phyloP scores from a whole-genome alignment of 805 yeast genomes.

The Candida manassasensis region DNA sequence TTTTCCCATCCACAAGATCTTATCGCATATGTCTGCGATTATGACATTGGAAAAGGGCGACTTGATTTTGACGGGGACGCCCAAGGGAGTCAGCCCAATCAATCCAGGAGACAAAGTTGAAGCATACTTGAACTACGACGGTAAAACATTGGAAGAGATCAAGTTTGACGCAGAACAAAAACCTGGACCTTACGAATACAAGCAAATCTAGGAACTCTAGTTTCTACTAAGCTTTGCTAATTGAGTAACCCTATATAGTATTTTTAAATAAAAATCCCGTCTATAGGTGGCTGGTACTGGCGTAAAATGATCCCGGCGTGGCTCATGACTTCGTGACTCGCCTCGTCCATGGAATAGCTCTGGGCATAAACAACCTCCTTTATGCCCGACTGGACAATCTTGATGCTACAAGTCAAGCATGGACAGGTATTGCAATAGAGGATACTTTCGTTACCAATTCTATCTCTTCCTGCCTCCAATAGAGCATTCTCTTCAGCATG shows the following conservation, averaged over 20 bases:
- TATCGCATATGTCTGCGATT: conserved; percentile 76
- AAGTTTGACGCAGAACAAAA: conserved; percentile 50
- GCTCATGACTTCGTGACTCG: conserved; percentile 64
- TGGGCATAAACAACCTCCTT: conserved; percentile 90
- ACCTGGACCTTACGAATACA: conserved; percentile 42
- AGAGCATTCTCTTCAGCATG: conserved; percentile 98
- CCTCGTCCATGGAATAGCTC: conserved; percentile 85
- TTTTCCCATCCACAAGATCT: conserved; percentile 76
- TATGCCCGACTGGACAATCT: conserved; percentile 90
- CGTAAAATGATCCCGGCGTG: conserved; percentile 73
- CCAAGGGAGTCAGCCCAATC: conserved; percentile 91
- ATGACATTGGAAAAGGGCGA: conserved; percentile 93
- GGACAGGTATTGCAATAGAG: conserved; percentile 97
- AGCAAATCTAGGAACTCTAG: conserved; percentile 19
- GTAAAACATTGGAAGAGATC: conserved; percentile 50
- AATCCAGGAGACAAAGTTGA: conserved; percentile 72
- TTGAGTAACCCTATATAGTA: not conserved
- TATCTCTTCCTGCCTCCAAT: conserved; percentile 87
- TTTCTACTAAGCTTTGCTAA: not conserved
- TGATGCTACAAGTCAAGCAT: conserved; percentile 91
- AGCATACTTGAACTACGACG: conserved; percentile 59
- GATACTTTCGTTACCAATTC: conserved; percentile 53
- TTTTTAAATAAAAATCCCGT: conserved; percentile 33
- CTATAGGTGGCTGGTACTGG: conserved; percentile 38
- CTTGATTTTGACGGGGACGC: conserved; percentile 91